A percentile compares a stretch with the other conserved stretches of the same genome.
phyloP scores from a whole-genome alignment of 768 basidiomycete genomes.

The Favolaschia claudopus region DNA sequence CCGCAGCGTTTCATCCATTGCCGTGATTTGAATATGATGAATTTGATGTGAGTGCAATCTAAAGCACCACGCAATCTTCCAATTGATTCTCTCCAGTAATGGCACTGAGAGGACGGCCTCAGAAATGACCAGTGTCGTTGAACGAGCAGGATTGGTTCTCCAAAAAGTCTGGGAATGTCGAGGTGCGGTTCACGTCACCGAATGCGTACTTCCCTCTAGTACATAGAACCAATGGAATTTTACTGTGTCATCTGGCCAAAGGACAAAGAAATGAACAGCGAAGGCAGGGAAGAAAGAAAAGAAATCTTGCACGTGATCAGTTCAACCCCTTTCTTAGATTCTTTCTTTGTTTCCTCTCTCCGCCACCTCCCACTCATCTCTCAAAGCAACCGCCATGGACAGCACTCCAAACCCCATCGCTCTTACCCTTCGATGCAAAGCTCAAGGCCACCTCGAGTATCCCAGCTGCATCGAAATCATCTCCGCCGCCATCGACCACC shows the following conservation, averaged over 20 bases:
- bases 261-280: no score
- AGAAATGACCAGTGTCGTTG: neutral
- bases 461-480: neutral
- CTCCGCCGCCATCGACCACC: neutral
- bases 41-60: neutral
- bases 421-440: no score
- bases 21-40: conserved; percentile 7
- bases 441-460: neutral
- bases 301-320: no score
- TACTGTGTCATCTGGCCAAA: no score
- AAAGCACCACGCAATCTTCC: neutral
- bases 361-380: no score
- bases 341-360: no score
- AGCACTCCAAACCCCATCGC: no score
- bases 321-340: no score
- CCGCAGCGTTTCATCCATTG: no score
- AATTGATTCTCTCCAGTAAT: neutral
- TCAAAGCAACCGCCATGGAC: no score
- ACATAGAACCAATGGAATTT: no score
- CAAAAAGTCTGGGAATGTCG: conserved; percentile 10
- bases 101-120: neutral
- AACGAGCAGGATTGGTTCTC: neutral
- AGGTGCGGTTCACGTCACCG: neutral
- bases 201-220: neutral
- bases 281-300: no score